A percentile compares a stretch with the other conserved stretches of the same genome.
Conservation (phyloP, 352 stramenopile species). For the Pilasporangium apinafurcum region DNA sequence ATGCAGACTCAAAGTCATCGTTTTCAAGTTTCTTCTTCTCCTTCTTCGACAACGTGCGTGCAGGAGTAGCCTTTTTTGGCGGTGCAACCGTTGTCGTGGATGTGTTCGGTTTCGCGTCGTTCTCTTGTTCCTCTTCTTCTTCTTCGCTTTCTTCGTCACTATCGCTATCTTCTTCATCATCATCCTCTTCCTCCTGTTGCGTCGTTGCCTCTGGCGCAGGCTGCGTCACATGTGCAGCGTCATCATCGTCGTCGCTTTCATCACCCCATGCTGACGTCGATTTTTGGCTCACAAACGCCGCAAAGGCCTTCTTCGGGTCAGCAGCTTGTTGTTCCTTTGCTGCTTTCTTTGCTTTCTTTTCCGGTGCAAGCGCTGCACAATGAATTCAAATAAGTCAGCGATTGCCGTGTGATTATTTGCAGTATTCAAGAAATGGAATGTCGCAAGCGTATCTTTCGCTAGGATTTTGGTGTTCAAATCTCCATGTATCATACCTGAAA, state of each 20-base stretch:
- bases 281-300: conserved; percentile 67
- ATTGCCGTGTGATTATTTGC: too few relatives aligned
- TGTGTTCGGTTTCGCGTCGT: conserved; percentile 5
- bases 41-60: conserved; percentile 64
- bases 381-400: too few relatives aligned
- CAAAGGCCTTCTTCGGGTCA: conserved; percentile 44
- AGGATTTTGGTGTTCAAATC: too few relatives aligned
- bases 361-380: conserved; percentile 42
- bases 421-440: too few relatives aligned
- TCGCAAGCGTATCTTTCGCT: too few relatives aligned
- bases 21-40: conserved; percentile 77
- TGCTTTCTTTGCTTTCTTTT: conserved; percentile 70
- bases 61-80: conserved; percentile 23
- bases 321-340: conserved; percentile 16
- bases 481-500: too few relatives aligned
- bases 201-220: conserved; percentile 28
- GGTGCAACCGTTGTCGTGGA: conserved; percentile 5
- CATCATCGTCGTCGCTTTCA: conserved; percentile 70
- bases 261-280: conserved; percentile 61
- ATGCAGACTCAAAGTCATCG: conserved; percentile 62
- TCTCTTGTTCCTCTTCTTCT: conserved; percentile 17
- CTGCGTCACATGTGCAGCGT: conserved; percentile 14
- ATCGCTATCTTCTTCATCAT: conserved; percentile 22
- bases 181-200: conserved; percentile 31
- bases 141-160: conserved; percentile 48